Evolutionary conservation across 140 eudicot species (phyloP).

Genomic region (Flaveria floridana): DNA sequence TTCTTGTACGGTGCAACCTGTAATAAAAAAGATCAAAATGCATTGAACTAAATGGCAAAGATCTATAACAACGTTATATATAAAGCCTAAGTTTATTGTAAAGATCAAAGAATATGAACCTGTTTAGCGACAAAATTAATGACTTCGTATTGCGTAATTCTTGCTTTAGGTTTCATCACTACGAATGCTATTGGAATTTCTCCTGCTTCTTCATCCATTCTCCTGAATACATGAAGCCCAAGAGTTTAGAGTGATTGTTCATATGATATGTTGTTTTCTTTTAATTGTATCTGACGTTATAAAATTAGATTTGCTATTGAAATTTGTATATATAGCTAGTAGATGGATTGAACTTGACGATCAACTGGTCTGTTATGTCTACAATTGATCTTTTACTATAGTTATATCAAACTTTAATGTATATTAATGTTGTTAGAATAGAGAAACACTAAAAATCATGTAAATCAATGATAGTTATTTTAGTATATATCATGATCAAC

Average conservation of each 20-base stretch:
- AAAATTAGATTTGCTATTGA: too few species aligned
- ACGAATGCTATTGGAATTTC: constrained; percentile 77
- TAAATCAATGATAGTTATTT: background rate
- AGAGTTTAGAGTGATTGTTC: background rate
- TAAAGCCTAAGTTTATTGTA: background rate
- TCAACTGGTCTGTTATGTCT: too few species aligned
- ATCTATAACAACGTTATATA: too few species aligned
- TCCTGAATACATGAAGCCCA: constrained; percentile 30
- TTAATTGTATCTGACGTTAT: too few species aligned
- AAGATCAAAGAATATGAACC: constrained; percentile 31
- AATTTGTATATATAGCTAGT: too few species aligned
- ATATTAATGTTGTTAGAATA: background rate
- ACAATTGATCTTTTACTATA: too few species aligned
- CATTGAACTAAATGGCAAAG: too few species aligned
- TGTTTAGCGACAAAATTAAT: constrained; percentile 55
- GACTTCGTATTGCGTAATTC: constrained; percentile 38
- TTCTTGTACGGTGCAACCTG: constrained; percentile 85
- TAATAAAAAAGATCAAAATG: background rate
- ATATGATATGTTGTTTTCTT: background rate
- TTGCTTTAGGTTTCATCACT: constrained; percentile 40
- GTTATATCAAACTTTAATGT: too few species aligned
- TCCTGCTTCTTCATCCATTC: constrained; percentile 66
- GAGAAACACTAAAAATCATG: background rate
- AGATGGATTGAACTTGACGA: too few species aligned
- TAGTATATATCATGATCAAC: too few species aligned